These are phyloP conservation scores for Chenopodium album DNA, from an alignment of 148 eudicot species.

Conservation along the genomic window DNA sequence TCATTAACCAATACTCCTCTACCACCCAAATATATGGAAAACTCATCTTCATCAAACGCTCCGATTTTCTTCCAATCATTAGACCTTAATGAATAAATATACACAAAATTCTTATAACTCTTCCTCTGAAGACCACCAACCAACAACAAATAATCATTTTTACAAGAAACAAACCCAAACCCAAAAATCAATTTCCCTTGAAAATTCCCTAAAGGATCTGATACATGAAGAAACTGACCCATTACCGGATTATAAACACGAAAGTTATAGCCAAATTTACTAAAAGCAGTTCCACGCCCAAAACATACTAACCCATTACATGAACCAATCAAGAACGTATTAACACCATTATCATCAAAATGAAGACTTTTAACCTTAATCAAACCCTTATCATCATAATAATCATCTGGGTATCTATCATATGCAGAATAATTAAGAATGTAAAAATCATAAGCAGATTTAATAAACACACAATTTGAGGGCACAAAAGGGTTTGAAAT, in stretches of 20 bases:
- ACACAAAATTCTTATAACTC: constrained; percentile 23
- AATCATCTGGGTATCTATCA: constrained; percentile 27
- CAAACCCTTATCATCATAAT: constrained; percentile 23
- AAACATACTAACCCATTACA: constrained; percentile 36
- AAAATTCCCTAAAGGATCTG: constrained; percentile 34
- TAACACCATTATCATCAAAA: constrained; percentile 33
- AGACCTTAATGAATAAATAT: constrained; percentile 28
- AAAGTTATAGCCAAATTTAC: constrained; percentile 20
- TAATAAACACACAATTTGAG: constrained; percentile 28
- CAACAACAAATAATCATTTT: constrained; percentile 32
- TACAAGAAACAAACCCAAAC: constrained; percentile 30
- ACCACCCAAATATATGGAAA: constrained; percentile 28
- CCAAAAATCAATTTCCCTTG: constrained; percentile 28
- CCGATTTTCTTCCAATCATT: constrained; percentile 32
- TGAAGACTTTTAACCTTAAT: constrained; percentile 19
- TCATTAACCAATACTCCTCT: constrained; percentile 35
- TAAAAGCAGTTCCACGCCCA: constrained; percentile 17
- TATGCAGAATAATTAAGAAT: constrained; percentile 34
- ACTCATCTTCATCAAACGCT: constrained; percentile 3
- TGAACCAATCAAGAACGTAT: constrained; percentile 38
- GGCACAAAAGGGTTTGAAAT: constrained; percentile 30
- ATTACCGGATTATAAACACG: constrained; percentile 23
- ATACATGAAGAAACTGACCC: constrained; percentile 11
- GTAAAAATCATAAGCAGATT: constrained; percentile 29
- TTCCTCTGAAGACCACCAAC: constrained; percentile 33